Evolutionary conservation across 2,329 filamentous ascomycete species (phyloP), one percentile per base, ranked within the genome.

Genomic region (Talaromyces islandicus): DNA sequence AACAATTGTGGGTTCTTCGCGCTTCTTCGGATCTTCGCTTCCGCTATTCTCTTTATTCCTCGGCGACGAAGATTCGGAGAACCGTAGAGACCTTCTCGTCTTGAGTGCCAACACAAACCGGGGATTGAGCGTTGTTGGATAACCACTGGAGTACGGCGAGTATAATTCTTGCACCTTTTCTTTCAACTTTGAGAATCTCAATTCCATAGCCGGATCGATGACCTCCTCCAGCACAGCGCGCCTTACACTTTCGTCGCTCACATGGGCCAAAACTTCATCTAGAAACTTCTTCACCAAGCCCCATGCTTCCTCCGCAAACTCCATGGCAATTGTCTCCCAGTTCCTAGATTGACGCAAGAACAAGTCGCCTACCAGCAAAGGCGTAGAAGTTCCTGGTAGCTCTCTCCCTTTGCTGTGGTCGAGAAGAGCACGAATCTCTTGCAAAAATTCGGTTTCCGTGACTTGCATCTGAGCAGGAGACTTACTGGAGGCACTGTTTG

Each of bases 81-180:
- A 27, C 12, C n/a, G 12, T 52, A 11, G 1, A 52, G 48, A 52
- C 30, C 54, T 21, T n/a, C 41, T 19, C 6, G 64, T 64, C 57
- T 72, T 66, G 7, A 73, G 56, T 35, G 59, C 69, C 19, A 69
- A 62, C 3, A 64, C 70, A 35, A 71, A 70, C 48, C 69, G 70
- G 27, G 69, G 69, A 58, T 75, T 76, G 60, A 72, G 75, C 1
- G 74, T 76, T 19, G 73, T 68, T 0, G 71, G 68, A 60, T 73
- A 70, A 0, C 71, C 66, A 29, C 43, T 57, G 50, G 64, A 79
- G 69, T 81, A 75, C 6, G 72, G 79, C 11, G 69, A 65, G 0
- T 87, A 67, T 1, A 87, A 65, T 56, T 81, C 76, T 0, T 60
- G 57, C 0, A 78, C 43, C 50, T 61, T 61, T n/a, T 61, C 55